Percentiles rank a stretch among this genome's conserved stretches.
phyloP scores from a whole-genome alignment of 208 protist genomes.

The Trypanosoma lewisi region DNA sequence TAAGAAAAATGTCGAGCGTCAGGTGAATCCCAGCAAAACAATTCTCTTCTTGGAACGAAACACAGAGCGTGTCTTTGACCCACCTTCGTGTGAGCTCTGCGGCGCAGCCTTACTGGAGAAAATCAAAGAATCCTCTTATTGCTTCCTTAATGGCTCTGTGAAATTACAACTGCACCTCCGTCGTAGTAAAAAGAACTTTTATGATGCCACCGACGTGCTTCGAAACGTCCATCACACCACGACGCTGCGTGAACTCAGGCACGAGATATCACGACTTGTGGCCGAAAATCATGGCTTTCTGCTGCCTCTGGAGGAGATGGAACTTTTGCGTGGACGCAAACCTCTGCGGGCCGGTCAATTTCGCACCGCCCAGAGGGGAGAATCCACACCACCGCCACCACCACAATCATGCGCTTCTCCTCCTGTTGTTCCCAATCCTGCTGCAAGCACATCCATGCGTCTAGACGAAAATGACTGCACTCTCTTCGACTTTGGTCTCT shows the following conservation, averaged over 20 bases:
- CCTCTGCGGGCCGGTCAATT: slow-evolving; percentile 34
- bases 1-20: not conserved
- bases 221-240: slow-evolving; percentile 61
- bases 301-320: slow-evolving; percentile 43
- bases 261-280: slow-evolving; percentile 46
- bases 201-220: slow-evolving; percentile 61
- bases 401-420: too few species aligned
- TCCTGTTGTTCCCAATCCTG: not conserved
- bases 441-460: not conserved
- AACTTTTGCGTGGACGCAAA: slow-evolving; percentile 53
- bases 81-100: slow-evolving; percentile 46
- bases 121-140: slow-evolving; percentile 36
- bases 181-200: slow-evolving; percentile 71
- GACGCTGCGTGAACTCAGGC: slow-evolving; percentile 52
- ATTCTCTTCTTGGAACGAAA: slow-evolving; percentile 49
- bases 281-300: slow-evolving; percentile 52
- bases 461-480: slow-evolving; percentile 36
- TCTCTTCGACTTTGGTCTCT: slow-evolving; percentile 65
- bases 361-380: not conserved
- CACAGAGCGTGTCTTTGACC: slow-evolving; percentile 39
- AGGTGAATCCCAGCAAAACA: slow-evolving; percentile 13
- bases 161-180: slow-evolving; percentile 65
- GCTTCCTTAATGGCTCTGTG: slow-evolving; percentile 60
- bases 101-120: slow-evolving; percentile 28
- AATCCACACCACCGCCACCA: not conserved